These are phyloP conservation scores for Capsella bursapastoris DNA, from an alignment of 345 rosid species.

Conservation along the genomic window DNA sequence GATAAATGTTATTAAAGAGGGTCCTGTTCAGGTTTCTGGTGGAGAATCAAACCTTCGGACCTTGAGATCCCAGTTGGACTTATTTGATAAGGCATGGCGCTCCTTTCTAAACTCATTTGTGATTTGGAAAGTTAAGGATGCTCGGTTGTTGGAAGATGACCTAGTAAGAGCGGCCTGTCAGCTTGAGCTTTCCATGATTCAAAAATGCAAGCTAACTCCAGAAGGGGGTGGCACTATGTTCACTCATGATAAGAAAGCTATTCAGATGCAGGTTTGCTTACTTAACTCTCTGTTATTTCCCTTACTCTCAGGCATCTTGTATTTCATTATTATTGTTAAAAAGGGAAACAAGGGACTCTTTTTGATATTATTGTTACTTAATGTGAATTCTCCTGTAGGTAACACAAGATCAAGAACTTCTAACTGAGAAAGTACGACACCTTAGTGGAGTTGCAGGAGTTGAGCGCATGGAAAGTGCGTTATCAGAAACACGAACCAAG, in stretches of 20 bases:
- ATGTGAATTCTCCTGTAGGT: constrained; percentile 57
- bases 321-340: neutral
- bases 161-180: constrained; percentile 97
- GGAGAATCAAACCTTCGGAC: constrained; percentile 58
- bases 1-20: constrained; percentile 69
- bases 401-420: constrained; percentile 76
- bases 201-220: constrained; percentile 77
- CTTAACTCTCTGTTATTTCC: constrained; percentile 2
- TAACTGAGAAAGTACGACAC: constrained; percentile 79
- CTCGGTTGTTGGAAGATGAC: constrained; percentile 81
- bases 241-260: constrained; percentile 92
- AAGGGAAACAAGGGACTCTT: neutral
- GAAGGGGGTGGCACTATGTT: constrained; percentile 63
- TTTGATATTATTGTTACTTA: neutral
- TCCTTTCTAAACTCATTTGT: constrained; percentile 84
- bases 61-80: constrained; percentile 73
- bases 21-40: constrained; percentile 63
- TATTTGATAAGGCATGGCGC: constrained; percentile 91
- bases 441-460: constrained; percentile 83
- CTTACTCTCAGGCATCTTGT: neutral
- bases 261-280: constrained; percentile 75
- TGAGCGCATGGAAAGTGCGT: constrained; percentile 75
- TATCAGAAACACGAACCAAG: constrained; percentile 70
- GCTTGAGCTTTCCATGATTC: constrained; percentile 97
- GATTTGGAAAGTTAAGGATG: constrained; percentile 98